These are phyloP conservation scores for Phialophora verrucosa DNA, from an alignment of 2,329 filamentous ascomycete genomes.

Conservation along the genomic window DNA sequence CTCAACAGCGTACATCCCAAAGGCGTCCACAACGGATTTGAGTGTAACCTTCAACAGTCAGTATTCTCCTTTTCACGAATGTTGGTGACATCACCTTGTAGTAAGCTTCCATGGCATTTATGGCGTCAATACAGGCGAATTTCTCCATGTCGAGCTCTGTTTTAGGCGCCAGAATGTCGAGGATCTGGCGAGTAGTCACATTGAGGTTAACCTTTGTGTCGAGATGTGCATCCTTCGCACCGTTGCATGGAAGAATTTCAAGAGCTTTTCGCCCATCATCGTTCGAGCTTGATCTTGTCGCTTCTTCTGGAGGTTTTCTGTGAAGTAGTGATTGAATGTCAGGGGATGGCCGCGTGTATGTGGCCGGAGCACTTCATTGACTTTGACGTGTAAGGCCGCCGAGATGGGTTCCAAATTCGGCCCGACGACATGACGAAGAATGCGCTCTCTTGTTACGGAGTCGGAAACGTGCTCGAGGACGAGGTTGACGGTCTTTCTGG, in stretches of 20 bases:
- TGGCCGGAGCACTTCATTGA: constrained; percentile 53
- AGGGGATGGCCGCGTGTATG: constrained; percentile 49
- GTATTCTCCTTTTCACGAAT: not conserved
- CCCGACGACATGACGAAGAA: constrained; percentile 37
- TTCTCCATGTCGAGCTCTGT: constrained; percentile 38
- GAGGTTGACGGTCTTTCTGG: constrained; percentile 36
- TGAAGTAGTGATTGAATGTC: constrained; percentile 49
- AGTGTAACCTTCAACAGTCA: constrained; percentile 47
- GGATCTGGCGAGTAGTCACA: constrained; percentile 29
- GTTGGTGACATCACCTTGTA: constrained; percentile 48
- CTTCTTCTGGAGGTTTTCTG: constrained; percentile 43
- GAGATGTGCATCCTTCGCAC: not conserved
- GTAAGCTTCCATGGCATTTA: constrained; percentile 55
- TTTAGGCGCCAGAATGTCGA: constrained; percentile 39
- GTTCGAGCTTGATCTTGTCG: constrained; percentile 15
- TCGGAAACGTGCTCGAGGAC: constrained; percentile 41
- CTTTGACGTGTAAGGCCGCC: constrained; percentile 48
- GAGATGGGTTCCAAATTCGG: constrained; percentile 39
- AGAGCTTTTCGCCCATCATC: constrained; percentile 18
- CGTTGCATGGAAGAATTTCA: constrained; percentile 5
- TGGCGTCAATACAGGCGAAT: constrained; percentile 50
- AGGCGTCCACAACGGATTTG: constrained; percentile 55
- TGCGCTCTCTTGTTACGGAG: constrained; percentile 32
- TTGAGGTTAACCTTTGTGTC: not conserved
- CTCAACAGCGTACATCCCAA: constrained; percentile 57